A percentile compares a stretch with the other conserved stretches of the same genome.
phyloP scores from a whole-genome alignment of 2,329 filamentous ascomycete genomes.

The Trichoderma guizhouense region DNA sequence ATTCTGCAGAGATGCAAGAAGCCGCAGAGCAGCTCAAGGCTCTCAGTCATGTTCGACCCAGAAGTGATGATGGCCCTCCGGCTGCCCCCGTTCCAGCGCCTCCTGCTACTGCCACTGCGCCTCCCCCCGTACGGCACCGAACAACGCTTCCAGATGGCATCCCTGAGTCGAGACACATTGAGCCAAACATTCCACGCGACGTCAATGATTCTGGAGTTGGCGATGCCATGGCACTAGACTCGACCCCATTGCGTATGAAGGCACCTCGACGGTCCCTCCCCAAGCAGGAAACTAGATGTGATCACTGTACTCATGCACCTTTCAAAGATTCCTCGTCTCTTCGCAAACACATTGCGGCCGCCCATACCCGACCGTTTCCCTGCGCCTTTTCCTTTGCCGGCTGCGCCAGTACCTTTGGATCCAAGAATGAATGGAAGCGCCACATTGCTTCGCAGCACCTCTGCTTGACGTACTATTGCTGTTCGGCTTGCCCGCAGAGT shows the following conservation, averaged over 20 bases:
- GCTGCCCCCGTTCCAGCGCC: background rate
- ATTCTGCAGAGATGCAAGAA: slow-evolving; percentile 67
- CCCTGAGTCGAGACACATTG: slow-evolving; percentile 31
- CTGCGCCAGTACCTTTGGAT: slow-evolving; percentile 78
- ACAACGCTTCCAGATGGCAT: slow-evolving; percentile 40
- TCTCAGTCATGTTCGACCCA: slow-evolving; percentile 59
- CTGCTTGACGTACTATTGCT: slow-evolving; percentile 62
- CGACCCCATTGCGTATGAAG: slow-evolving; percentile 37
- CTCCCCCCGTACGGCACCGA: slow-evolving; percentile 31
- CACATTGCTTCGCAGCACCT: slow-evolving; percentile 91
- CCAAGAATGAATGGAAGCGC: slow-evolving; percentile 97
- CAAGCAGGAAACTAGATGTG: slow-evolving; percentile 61
- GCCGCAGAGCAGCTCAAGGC: slow-evolving; percentile 65
- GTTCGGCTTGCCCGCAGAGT: slow-evolving; percentile 56
- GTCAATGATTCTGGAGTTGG: slow-evolving; percentile 32
- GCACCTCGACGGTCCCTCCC: slow-evolving; percentile 45
- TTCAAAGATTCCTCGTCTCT: slow-evolving; percentile 66
- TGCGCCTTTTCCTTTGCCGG: slow-evolving; percentile 85
- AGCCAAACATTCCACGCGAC: slow-evolving; percentile 32
- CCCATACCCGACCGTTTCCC: slow-evolving; percentile 71
- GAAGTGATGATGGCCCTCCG: slow-evolving; percentile 43
- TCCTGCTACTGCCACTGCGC: slow-evolving; percentile 9
- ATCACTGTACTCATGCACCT: slow-evolving; percentile 59
- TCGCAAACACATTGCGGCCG: slow-evolving; percentile 64
- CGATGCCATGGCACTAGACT: slow-evolving; percentile 24